Base-by-base conservation (phyloP, 2,329 filamentous ascomycete genomes). In the Scolecobasidium constrictum region DNA sequence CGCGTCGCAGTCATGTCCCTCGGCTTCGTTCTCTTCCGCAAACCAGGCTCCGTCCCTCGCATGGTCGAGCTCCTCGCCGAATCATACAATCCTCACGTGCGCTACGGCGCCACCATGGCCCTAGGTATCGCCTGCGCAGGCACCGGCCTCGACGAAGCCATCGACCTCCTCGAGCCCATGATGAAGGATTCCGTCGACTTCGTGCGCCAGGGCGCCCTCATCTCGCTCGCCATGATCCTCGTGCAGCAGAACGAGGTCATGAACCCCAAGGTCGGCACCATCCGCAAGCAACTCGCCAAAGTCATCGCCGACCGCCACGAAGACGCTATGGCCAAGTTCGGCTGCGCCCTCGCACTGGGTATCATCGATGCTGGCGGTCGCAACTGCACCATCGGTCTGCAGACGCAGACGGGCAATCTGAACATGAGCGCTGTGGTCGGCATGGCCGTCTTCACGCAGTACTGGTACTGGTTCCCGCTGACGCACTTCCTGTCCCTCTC, bases 381-480 rank as follows among this genome's bases (percentile, higher is more conserved):
- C 47, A 98, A 98, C 68, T 98, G 92, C 72, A 95, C 92, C 15
- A 96, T 98, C 53, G 90, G 90, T 21, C 74, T 98, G 31, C 92
- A 98, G 63, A 98, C 92, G 1, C 92, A 94, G 65, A 95, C 90
- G 1, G 93, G 93, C 50, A 98, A 95, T 60, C 78, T 98, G 51
- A 96, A 98, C 71, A 95, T 98, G 88, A 80, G 88, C 15, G 93
- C 86, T 48, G 94, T 98, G 51, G 88, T 98, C 15, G 93, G 92
- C 52, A 94, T 94, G 80, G 90, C 87, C 20, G 84, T 98, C 42
- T 98, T 98, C 66, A 94, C 88, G 6, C 92, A 98, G 62, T 98
- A 98, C 70, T 98, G 92, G 92, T 98, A 98, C 70, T 98, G 92
- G 92, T 98, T 98, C 77, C 92, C 92, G 47, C 83, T 96, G 55